Evolutionary conservation across 352 stramenopile species (phyloP).

Genomic region (Pythium folliculosum): DNA sequence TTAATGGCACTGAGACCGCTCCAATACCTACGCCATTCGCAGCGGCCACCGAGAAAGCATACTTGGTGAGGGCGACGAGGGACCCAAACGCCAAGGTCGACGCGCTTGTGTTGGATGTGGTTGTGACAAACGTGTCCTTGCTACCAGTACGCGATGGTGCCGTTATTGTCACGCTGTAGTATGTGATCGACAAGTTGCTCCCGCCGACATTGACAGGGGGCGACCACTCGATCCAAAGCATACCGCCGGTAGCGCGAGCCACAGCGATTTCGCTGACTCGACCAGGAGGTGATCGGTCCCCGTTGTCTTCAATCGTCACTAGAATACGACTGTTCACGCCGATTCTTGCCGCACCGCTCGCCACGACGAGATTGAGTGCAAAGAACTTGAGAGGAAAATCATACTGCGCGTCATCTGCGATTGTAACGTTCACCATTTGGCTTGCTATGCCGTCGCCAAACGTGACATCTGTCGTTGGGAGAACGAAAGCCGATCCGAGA

Average conservation of each 20-base stretch:
- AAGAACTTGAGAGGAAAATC: conserved; percentile 56
- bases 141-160: background rate
- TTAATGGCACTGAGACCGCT: conserved; percentile 12
- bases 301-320: conserved; percentile 50
- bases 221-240: conserved; percentile 44
- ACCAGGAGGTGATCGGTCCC: conserved; percentile 48
- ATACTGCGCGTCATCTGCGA: conserved; percentile 48
- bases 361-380: conserved; percentile 33
- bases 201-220: conserved; percentile 52
- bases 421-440: conserved; percentile 32
- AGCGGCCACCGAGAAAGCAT: conserved; percentile 41
- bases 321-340: conserved; percentile 31
- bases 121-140: background rate
- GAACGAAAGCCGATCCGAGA: conserved; percentile 32
- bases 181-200: conserved; percentile 35
- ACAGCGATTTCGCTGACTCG: conserved; percentile 21
- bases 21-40: conserved; percentile 43
- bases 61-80: conserved; percentile 32
- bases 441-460: conserved; percentile 41
- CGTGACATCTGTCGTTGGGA: conserved; percentile 30
- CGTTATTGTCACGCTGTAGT: conserved; percentile 35
- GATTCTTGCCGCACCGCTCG: conserved; percentile 33
- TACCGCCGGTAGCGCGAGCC: conserved; percentile 42
- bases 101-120: conserved; percentile 32
- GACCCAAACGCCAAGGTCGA: conserved; percentile 35